Evolutionary conservation across 257 asterid genomes (phyloP), one percentile per base, ranked within the genome.

Genomic region (Forsythia suspensa): DNA sequence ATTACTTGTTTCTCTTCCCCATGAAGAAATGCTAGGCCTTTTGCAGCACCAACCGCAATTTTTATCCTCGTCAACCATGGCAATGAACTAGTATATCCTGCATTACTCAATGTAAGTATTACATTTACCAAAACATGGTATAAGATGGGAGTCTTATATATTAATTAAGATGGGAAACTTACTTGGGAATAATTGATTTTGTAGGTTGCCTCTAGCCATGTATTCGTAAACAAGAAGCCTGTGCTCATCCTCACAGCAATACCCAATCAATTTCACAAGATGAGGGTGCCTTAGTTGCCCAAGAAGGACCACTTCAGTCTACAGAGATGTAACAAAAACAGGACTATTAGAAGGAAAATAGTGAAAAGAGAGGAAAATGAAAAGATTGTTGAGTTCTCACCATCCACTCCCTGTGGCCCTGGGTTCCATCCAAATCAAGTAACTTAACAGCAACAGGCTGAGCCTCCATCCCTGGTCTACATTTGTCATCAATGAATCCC

Each of bases 361-460:
- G 15, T 61, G 15, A 10, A 24, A 1, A 63, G 8, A 29, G 8
- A 20, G 1, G 3, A 76, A 15, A 46, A 29, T 34, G 3, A 51
- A 40, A 59, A 11, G 21, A 12, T 71, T 65, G 37, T 10, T 21
- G 38, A 16, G 24, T 38, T 3, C 92, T 85, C 43, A 94, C 98
- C 94, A 91, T 86, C 98, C 98, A 94, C 55, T 94, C 98, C 46
- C 84, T 84, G 39, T 87, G 87, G 29, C 98, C 98, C 76, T 94
- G 98, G 68, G 82, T 79, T 12, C 98, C 97, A 41, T 88, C 96
- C 82, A 87, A 77, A 79, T 92, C 97, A 43, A 94, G 87, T 48
- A 84, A 55, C 88, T 94, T 94, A 42, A 94, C 95, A 0, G 98
- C 98, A 57, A 94, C 97, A 42, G 97, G 91, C 85, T 94, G 98